Base-by-base conservation (phyloP, 169 alveolate genomes). In the Sarcocystis neurona region DNA sequence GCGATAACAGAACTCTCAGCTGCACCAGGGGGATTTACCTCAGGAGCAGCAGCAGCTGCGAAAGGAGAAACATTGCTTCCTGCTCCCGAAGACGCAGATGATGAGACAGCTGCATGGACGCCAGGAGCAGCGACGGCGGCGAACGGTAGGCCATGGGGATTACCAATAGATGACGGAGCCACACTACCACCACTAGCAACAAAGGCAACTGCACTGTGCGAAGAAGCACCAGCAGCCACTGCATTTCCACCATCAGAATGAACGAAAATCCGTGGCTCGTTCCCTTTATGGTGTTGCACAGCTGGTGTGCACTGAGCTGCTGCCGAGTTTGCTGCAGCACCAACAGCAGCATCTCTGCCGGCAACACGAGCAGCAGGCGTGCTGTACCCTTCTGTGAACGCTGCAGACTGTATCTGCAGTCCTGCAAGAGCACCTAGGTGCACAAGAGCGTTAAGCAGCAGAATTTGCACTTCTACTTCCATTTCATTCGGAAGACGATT, bases 401-500 rank as follows among this genome's bases (percentile, higher is more conserved):
- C n/a, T n/a, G n/a, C n/a, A n/a, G n/a, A n/a, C n/a, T n/a, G n/a
- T n/a, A n/a, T n/a, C n/a, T 30, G 30, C 50, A 70, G 37, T 6
- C 79, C 79, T 30, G 79, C n/a, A 23, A 70, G 70, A 39, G 72
- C 74, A 12, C 74, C 84, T 32, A 85, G 53, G 66, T 60, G 75
- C 27, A 34, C 48, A 2, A 85, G 39, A 0, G 90, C 90, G 30
- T 85, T 84, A 20, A 85, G 72, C 39, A 85, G 84, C 12, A 85
- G 84, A 47, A 85, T 12, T 30, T 85, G 90, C 44, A 60, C 75
- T 27, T 68, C 84, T 37, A 30, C 56, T 2, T 77, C 70, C 80
- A 85, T 50, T 30, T 85, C 75, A 50, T 77, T 85, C 0, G 90
- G 90, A 27, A 60, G 39, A 12, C 75, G 75, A 37, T 85, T 85